Conservation (phyloP, 148 eudicot genomes). For the Nyssa sinensis region DNA sequence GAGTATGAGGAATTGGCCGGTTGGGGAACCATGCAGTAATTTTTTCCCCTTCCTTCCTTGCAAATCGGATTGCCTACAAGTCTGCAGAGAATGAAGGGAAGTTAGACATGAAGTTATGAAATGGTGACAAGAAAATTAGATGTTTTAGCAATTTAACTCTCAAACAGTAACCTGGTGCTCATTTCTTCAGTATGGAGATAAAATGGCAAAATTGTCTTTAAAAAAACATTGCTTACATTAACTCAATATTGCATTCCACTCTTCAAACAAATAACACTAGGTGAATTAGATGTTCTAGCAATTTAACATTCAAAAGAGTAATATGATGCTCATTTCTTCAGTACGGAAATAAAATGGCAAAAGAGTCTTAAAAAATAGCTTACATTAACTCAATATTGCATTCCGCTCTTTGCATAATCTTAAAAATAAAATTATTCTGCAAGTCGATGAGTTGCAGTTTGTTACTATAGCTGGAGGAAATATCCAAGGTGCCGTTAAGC, state of each 20-base stretch:
- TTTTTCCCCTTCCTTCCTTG: background rate
- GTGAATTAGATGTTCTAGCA: background rate
- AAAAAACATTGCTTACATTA: background rate
- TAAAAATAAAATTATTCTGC: conserved; percentile 33
- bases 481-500: conserved; percentile 35
- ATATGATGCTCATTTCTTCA: background rate
- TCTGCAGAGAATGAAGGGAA: conserved; percentile 29
- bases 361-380: conserved; percentile 12
- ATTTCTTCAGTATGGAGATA: background rate
- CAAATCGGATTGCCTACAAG: conserved; percentile 61
- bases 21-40: conserved; percentile 29
- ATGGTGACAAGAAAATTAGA: background rate
- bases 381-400: conserved; percentile 40
- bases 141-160: background rate
- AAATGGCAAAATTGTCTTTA: background rate
- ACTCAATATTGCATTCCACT: no score
- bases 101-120: background rate
- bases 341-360: background rate
- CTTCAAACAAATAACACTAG: no score
- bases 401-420: conserved; percentile 6
- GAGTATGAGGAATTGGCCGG: conserved; percentile 33
- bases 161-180: background rate
- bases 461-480: conserved; percentile 33
- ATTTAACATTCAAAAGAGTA: background rate
- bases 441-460: conserved; percentile 49